Evolutionary conservation across 192 early-diverging fungal genomes (phyloP), one percentile per base, ranked within the genome.

Genomic region (Umbelopsis ramanniana): DNA sequence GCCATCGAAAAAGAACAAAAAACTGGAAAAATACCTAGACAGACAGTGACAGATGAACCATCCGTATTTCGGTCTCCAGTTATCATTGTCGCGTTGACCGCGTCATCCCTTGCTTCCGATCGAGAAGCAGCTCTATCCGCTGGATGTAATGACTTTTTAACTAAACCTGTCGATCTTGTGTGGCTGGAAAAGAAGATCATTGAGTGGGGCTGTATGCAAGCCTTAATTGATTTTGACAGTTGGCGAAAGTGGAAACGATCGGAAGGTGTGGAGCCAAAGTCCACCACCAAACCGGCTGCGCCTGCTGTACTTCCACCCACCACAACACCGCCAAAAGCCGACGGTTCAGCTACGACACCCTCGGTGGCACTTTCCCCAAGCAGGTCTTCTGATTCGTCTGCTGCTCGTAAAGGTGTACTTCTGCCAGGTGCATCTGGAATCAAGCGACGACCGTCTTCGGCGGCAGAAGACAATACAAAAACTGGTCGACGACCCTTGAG

Each of bases 161-260:
- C 92, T 22, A 96, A 96, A 73, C 95, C 95, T 0, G 89, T 95
- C 15, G 89, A 88, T 73, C 75, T 94, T 10, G 83, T 84, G 19
- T 96, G 95, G 95, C 82, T 96, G 24, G 89, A 90, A 77, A 86
- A 88, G 50, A 95, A 95, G 82, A 93, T 96, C 70, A 85, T 92
- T 26, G 95, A 96, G 75, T 96, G 95, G 95, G 95, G 94, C 1
- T 91, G 91, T 73, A 96, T 96, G 91, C 95, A 96, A 71, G 92
- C 93, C 0, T 79, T 96, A 24, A 95, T 96, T 67, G 94, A 96
- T 76, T 91, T 93, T 69, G 91, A 93, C 29, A 87, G 84, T 46
- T 90, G 87, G 87, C 79, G 82, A 53, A 79, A 74, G 26, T 87
- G 87, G 87, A 89, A 87, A 52, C 68, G 60, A 40, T 24, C 68